These are phyloP conservation scores for Auricularia cornea DNA, from an alignment of 768 basidiomycete species.

Conservation along the genomic window DNA sequence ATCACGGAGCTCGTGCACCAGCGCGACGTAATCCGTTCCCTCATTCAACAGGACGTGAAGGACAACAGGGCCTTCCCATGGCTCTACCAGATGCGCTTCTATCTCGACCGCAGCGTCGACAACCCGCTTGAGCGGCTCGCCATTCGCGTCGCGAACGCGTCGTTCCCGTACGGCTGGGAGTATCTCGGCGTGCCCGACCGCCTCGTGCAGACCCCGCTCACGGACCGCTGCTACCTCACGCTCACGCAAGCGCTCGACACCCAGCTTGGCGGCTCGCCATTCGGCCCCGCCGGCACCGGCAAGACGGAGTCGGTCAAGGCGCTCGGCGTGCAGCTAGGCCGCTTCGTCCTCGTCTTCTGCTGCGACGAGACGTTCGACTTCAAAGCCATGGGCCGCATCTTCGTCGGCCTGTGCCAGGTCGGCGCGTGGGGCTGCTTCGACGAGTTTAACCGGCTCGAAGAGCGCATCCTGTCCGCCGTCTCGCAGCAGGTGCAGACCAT, in stretches of 20 bases:
- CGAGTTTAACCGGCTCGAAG: constrained; percentile 96
- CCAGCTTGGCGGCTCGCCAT: constrained; percentile 94
- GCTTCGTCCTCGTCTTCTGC: constrained; percentile 99
- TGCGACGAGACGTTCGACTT: constrained; percentile 99
- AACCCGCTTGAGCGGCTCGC: constrained; percentile 74
- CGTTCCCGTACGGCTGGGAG: constrained; percentile 97
- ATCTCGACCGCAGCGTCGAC: constrained; percentile 62
- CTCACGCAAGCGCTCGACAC: constrained; percentile 91
- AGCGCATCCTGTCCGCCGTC: constrained; percentile 94
- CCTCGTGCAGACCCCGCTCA: constrained; percentile 95
- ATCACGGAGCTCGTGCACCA: constrained; percentile 99
- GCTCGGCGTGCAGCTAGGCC: constrained; percentile 91
- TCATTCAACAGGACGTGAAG: constrained; percentile 54
- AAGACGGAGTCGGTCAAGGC: constrained; percentile 99
- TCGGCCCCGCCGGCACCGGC: constrained; percentile 96
- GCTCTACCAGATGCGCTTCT: constrained; percentile 99
- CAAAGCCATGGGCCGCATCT: constrained; percentile 99
- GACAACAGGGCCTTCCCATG: constrained; percentile 77
- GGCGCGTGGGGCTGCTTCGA: constrained; percentile 99
- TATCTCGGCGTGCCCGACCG: constrained; percentile 96
- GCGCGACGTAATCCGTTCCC: constrained; percentile 81
- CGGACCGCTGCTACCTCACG: constrained; percentile 93
- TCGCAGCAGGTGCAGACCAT: constrained; percentile 99
- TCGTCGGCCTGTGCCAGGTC: constrained; percentile 96
- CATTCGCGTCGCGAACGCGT: constrained; percentile 82